Base-by-base conservation (phyloP, 2,329 filamentous ascomycete genomes). In the Arthroderma uncinatum region DNA sequence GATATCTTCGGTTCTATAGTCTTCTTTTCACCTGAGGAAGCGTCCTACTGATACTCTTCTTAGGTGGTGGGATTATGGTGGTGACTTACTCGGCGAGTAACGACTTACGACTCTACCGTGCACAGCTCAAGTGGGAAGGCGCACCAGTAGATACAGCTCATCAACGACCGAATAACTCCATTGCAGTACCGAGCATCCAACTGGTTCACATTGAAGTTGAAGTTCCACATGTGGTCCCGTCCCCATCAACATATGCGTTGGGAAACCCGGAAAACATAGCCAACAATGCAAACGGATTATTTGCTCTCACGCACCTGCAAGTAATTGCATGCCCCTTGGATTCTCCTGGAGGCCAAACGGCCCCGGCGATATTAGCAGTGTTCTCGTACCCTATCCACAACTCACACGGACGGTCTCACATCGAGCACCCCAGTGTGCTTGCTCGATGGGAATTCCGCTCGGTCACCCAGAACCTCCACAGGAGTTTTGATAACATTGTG, bases 381-480 rank as follows among this genome's bases (percentile, higher is more conserved):
- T 89, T 89, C 59, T 86, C 86, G 8, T 80, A 79, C 65, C 70
- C 79, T 55, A 79, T 78, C 56, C 71, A 72, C 61, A 74, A 76
- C 57, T 77, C 74, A 62, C 73, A 72, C 55, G 73, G 73, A 55
- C 78, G 78, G 30, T 78, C 84, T 30, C 83, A 80, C 55, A 78
- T 79, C 62, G 82, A 84, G 33, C 75, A 82, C 0, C 82, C 86
- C 63, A 95, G 85, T 63, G 80, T 91, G 40, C 78, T 97, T 60
- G 84, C 89, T 61, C 81, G 86, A 60, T 97, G 92, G 92, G 85
- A 93, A 63, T 69, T 92, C 8, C 78, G 80, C 33, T 82, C 87
- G 33, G 78, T 82, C 52, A 73, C 79, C n/a, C 82, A 85, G 61
- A 77, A 74, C 8, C 73, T 94, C 6, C 87, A 93, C 66, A 74